Base-by-base conservation (phyloP, 495 filamentous ascomycete genomes). In the Aspergillus homomorphus region DNA sequence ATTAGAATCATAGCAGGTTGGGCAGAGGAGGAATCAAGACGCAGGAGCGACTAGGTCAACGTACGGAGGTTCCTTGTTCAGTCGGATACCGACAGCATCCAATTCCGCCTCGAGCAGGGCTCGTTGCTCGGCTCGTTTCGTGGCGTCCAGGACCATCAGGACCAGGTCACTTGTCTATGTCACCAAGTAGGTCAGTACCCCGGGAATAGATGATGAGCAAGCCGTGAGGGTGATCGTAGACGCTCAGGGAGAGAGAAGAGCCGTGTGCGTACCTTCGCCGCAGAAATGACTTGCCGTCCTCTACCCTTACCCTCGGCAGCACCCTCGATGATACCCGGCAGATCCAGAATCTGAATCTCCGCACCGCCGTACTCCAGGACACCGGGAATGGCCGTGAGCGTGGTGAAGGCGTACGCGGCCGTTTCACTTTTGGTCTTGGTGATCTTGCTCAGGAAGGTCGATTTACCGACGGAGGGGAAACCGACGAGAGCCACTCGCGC, bases 251-350 rank as follows among this genome's bases (percentile, higher is more conserved):
- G 15, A 23, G 22, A 33, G 41, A 21, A 22, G 23, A 26, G 42
- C n/a, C n/a, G 21, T 45, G 8, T 19, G 44, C 58, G 4, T 51
- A 83, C 81, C 77, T 89, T 99, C 21, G 95, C 95, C n/a, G 95
- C 95, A 28, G 90, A 96, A 69, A 99, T 99, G 43, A 99, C 95
- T 71, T 99, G 95, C 54, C 94, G 79, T 48, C 94, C 94, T 82
- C 94, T 77, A 22, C 95, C 95, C 76, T 99, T 99, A 19, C 95
- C 95, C 72, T 99, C 95, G 0, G 91, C 78, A 38, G 95, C 95
- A 48, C 95, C 95, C 69, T 99, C 95, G 66, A 99, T 99, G 65
- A 99, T 99, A 79, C 95, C 95, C 0, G 95, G 95, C 57, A 99
- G 77, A 88, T 99, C 95, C 43, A 99, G 86, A 58, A 99, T 89